These are phyloP conservation scores for Camellia granthamiana DNA, from an alignment of 148 eudicot genomes.

Conservation along the genomic window DNA sequence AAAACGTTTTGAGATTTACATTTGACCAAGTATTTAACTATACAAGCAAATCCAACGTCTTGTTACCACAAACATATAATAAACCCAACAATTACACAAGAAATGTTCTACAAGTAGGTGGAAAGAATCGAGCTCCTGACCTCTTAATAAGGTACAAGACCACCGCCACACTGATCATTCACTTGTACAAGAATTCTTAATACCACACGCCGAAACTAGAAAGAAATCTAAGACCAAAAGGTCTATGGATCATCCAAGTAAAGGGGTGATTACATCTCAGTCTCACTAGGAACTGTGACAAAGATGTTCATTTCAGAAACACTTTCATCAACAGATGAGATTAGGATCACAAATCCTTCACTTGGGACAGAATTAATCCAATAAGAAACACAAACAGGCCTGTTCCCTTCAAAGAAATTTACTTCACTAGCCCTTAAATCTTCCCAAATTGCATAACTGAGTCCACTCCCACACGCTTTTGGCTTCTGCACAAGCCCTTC, in stretches of 20 bases:
- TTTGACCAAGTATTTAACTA: too few species aligned
- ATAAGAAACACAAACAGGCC: slow-evolving; percentile 27
- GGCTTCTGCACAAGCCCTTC: slow-evolving; percentile 9
- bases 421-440: slow-evolving; percentile 30
- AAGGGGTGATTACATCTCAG: not conserved
- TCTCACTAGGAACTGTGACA: slow-evolving; percentile 16
- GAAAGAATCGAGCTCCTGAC: too few species aligned
- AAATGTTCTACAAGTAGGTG: too few species aligned
- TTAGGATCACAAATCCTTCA: slow-evolving; percentile 36
- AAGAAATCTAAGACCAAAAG: not conserved
- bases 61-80: too few species aligned
- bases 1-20: too few species aligned
- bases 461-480: not conserved
- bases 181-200: not conserved
- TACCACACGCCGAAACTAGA: not conserved
- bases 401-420: slow-evolving; percentile 24
- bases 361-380: slow-evolving; percentile 35
- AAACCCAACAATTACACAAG: too few species aligned
- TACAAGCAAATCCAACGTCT: too few species aligned
- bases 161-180: too few species aligned
- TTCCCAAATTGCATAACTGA: slow-evolving; percentile 24
- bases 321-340: slow-evolving; percentile 26
- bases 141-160: too few species aligned
- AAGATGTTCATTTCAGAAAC: slow-evolving; percentile 15
- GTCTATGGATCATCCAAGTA: too few species aligned